Base-by-base conservation (phyloP, 148 eudicot species). In the Camellia sinensis region DNA sequence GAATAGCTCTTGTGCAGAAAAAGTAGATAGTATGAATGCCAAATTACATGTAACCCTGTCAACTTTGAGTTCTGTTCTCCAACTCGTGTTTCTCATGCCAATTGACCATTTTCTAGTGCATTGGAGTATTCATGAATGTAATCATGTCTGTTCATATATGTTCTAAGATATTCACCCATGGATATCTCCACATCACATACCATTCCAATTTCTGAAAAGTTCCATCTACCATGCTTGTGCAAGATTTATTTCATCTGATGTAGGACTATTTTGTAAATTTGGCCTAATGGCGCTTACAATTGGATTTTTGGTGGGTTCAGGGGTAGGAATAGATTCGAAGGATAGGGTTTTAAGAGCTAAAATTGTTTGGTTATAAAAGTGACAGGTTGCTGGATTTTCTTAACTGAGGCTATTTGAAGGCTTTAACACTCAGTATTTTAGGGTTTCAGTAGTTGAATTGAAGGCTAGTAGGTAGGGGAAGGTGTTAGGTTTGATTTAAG, bases 21-120 rank as follows among this genome's bases (percentile, higher is more conserved):
- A 7, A 48, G 52, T 48, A 48, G 52, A 48, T 7, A 48, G 52
- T 48, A 48, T 48, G 52, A 5, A 48, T 4, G 52, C 52, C 52
- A 48, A 48, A 48, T 48, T 48, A 7, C 52, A 48, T 48, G 52
- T 48, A 48, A 48, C 52, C 46, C 5, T 40, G 52, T 70, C 54
- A 70, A 44, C 29, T 70, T 68, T 70, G 72, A 70, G 29, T 70
- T 70, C 22, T 46, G 9, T 70, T 45, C 73, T 70, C 54, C 29
- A 45, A 44, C 29, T 45, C 10, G 29, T 70, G 73, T 45, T 68
- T 70, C 54, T 45, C 73, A 70, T 70, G 52, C 14, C 73, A 70
- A 43, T 45, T n/a, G 54, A 70, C 73, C 73, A 70, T 70, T 70
- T 45, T 70, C 54, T n/a, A 18, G 29, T 70, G 37, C 54, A 45